Evolutionary conservation across 352 stramenopile genomes (phyloP), one percentile per base, ranked within the genome.

Genomic region (Phytophthora multivora): DNA sequence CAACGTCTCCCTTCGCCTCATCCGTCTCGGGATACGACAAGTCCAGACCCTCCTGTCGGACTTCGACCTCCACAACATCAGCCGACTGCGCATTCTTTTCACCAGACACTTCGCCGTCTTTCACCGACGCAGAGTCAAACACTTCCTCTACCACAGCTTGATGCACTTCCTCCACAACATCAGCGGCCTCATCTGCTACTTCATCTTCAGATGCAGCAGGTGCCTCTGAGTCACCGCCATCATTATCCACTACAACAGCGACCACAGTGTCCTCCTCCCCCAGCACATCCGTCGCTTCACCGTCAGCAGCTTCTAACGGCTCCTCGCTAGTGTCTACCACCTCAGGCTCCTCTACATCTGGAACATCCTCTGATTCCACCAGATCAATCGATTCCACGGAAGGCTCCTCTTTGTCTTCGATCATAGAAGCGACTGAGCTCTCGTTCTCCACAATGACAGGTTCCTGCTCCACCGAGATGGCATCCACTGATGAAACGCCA

Each of bases 51-150:
- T 73, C 59, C 36, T 69, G 59, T 4, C 15, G 59, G 23, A 64
- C 48, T 62, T 62, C 47, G n/a, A 61, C 23, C 38, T 74, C 66
- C 26, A 74, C 59, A 50, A 65, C 18, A 30, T 62, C 28, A 7
- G 48, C 45, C 5, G 36, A 45, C 25, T 66, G 51, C 1, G 13
- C 3, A 10, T 23, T 12, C 18, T 54, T 31, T 35, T 54, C 45
- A 51, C 0, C 40, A 11, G 33, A 42, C 10, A 8, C 23, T 36
- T 61, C 43, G 11, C 45, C 35, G 15, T 11, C 28, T 63, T 33
- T 46, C 28, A 42, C 54, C 15, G 30, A 21, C 28, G 38, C 46
- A 45, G 11, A 12, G 18, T 56, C 54, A 25, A 45, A 18, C 11
- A 11, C 46, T 36, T 33, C 50, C 23, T 42, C 51, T n/a, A 38